Conservation (phyloP, 2,329 filamentous ascomycete genomes). For the Cordyceps cicadae region DNA sequence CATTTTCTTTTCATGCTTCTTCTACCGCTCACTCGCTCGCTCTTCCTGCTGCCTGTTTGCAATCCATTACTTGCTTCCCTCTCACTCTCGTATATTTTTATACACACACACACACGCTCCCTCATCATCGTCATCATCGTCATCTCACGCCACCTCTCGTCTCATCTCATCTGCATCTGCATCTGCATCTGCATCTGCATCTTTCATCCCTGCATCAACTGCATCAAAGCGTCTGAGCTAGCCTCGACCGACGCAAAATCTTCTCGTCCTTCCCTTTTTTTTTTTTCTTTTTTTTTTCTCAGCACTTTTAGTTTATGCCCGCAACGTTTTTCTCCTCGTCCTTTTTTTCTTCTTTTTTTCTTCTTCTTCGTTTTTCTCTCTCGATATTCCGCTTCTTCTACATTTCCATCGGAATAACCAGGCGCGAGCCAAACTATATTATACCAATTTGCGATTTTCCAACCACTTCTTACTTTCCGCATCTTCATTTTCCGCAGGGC, state of each 20-base stretch:
- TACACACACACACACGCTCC: not conserved
- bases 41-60: not conserved
- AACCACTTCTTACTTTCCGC: not conserved
- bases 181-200: not conserved
- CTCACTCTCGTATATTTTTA: not conserved
- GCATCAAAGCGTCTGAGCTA: not conserved
- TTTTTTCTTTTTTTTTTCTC: not conserved
- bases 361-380: no score
- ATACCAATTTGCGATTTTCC: constrained; percentile 12
- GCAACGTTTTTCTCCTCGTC: not conserved
- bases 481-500: not conserved
- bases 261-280: constrained; percentile 10
- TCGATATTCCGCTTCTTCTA: not conserved
- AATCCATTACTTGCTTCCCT: not conserved
- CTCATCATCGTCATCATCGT: constrained; percentile 1
- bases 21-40: not conserved
- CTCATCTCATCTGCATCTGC: not conserved
- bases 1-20: no score
- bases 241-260: not conserved
- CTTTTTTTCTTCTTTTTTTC: no score
- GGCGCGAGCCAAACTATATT: constrained; percentile 7
- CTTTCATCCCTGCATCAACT: not conserved
- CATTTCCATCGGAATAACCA: not conserved
- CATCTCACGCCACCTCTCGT: not conserved
- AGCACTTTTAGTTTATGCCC: not conserved